phyloP scores from a whole-genome alignment of 805 yeast species.

The Starmerella floricola region DNA sequence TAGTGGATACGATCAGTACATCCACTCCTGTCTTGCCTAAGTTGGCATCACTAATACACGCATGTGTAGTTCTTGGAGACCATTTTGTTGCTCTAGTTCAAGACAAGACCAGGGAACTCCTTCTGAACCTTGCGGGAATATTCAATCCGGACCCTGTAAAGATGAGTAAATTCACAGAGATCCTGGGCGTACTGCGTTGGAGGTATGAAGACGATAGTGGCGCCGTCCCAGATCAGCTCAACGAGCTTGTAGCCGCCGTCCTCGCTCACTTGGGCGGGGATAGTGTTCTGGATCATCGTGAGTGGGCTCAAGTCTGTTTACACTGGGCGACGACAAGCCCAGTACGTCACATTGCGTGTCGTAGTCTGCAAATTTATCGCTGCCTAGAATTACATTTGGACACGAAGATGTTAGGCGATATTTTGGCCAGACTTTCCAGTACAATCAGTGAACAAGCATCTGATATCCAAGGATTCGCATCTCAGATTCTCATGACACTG shows the following conservation, averaged over 20 bases:
- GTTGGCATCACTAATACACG: constrained; percentile 65
- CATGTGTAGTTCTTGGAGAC: constrained; percentile 68
- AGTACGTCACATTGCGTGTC: constrained; percentile 90
- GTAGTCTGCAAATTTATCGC: constrained; percentile 88
- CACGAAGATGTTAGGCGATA: constrained; percentile 78
- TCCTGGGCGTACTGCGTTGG: constrained; percentile 58
- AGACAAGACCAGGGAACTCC: constrained; percentile 66
- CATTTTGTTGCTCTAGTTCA: constrained; percentile 77
- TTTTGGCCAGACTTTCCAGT: constrained; percentile 84
- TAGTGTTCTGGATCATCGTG: constrained; percentile 24
- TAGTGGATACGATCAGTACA: constrained; percentile 65
- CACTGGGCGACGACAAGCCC: constrained; percentile 97
- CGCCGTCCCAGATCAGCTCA: constrained; percentile 19
- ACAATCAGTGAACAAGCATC: constrained; percentile 80
- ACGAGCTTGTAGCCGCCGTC: constrained; percentile 11
- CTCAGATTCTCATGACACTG: constrained; percentile 93
- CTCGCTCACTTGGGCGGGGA: constrained; percentile 18
- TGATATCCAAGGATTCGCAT: constrained; percentile 91
- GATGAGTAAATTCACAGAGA: constrained; percentile 44
- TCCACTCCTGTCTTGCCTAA: constrained; percentile 48
- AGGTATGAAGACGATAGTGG: constrained; percentile 53
- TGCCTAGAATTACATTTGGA: constrained; percentile 72
- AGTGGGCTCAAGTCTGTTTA: constrained; percentile 76
- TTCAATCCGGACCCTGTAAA: constrained; percentile 30
- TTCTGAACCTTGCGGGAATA: constrained; percentile 43